Percentiles rank a stretch among this genome's conserved stretches.
Evolutionary conservation across 257 asterid species (phyloP).

Genomic region (Salvia hispanica): DNA sequence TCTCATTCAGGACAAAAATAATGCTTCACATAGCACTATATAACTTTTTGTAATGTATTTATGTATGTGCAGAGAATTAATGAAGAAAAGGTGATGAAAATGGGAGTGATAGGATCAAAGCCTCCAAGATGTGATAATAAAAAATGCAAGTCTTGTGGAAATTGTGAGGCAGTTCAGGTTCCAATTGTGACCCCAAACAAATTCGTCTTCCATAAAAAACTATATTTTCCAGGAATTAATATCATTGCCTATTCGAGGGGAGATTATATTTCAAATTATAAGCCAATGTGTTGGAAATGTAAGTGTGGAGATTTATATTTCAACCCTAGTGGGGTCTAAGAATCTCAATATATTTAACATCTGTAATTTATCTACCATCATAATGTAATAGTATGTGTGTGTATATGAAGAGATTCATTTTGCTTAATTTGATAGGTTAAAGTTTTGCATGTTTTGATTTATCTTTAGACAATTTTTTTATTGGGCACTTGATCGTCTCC

Average conservation of each 20-base stretch:
- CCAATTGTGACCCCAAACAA: conserved; percentile 35
- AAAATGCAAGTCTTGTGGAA: conserved; percentile 58
- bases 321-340: conserved; percentile 47
- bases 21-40: background rate
- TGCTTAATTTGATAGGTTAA: no score
- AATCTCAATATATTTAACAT: no score
- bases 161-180: conserved; percentile 47
- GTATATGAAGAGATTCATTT: no score
- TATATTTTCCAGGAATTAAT: conserved; percentile 37
- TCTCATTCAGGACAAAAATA: no score
- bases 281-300: conserved; percentile 55
- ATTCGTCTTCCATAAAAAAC: conserved; percentile 6
- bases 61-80: conserved; percentile 30
- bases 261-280: conserved; percentile 40
- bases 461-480: no score
- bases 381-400: no score
- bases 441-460: no score
- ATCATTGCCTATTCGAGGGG: conserved; percentile 49
- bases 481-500: no score
- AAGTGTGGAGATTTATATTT: conserved; percentile 52
- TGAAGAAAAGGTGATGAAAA: conserved; percentile 40
- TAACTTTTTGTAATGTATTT: background rate
- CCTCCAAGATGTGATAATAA: conserved; percentile 71
- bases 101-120: conserved; percentile 65
- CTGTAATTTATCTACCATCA: no score